Evolutionary conservation across 1,284 basidiomycete species (phyloP), one percentile per base, ranked within the genome.

Genomic region (Sphaerobolus stellatus): DNA sequence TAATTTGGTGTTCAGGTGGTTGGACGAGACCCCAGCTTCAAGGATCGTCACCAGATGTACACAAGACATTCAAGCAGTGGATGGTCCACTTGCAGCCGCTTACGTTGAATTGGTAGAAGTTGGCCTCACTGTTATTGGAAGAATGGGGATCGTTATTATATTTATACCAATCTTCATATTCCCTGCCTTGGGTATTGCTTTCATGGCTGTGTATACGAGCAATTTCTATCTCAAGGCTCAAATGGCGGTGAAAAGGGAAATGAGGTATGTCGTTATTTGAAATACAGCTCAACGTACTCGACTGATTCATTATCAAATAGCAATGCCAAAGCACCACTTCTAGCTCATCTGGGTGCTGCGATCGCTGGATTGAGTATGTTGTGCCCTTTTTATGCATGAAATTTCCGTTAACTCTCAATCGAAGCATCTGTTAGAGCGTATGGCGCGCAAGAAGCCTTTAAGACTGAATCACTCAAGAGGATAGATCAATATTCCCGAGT

Each of bases 151-250:
- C 2, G 65, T 75, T 28, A 59, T 74, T 24, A 54, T 58, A 11
- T 59, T 71, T 24, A 69, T 72, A 3, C 72, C 70, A 18, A 33
- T 56, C 18, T 64, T 64, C 44, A 28, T 56, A 3, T n/a, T 62
- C n/a, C 62, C 62, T 33, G 62, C 61, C 1, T 22, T 61, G 14
- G 30, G 44, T 50, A 69, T 77, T 31, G 71, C 68, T 18, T 61
- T 64, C 1, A 22, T 73, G 9, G 75, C 74, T 22, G 70, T 62
- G 11, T 61, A 68, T 54, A 59, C 75, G 11, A 74, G 72, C 25
- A 71, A 75, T 59, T 61, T 75, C 24, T 77, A 77, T 60, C 76
- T 77, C 52, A 71, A 74, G 53, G 69, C 68, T 44, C 75, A 76
- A 59, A 64, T 76, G 14, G 65, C 68, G 27, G 68, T 75, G 61